These are phyloP conservation scores for Glebionis coronaria DNA, from an alignment of 129 eudicot species.

Conservation along the genomic window DNA sequence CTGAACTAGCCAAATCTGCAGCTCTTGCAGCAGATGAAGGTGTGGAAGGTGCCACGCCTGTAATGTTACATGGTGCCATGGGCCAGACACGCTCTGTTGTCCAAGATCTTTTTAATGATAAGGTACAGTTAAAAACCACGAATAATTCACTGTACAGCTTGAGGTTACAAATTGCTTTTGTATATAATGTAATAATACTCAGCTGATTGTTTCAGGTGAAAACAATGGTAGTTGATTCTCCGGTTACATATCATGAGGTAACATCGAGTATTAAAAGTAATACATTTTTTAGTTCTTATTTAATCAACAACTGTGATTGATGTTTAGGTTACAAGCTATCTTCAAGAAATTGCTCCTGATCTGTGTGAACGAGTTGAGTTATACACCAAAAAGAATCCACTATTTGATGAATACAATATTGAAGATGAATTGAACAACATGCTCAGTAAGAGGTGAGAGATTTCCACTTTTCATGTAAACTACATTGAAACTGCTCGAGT, in stretches of 20 bases:
- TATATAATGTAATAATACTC: constrained; percentile 4
- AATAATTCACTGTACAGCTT: not conserved
- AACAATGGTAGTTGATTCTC: constrained; percentile 83
- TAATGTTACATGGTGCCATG: constrained; percentile 71
- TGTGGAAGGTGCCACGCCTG: constrained; percentile 63
- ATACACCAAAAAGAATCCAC: constrained; percentile 71
- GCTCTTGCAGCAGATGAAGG: constrained; percentile 87
- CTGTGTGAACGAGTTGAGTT: constrained; percentile 89
- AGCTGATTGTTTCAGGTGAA: constrained; percentile 48
- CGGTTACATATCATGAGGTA: constrained; percentile 95
- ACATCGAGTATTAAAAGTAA: not conserved
- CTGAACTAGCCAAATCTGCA: constrained; percentile 72
- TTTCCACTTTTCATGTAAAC: not conserved
- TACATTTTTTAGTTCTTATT: not conserved
- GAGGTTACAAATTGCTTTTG: not conserved
- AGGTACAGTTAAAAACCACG: constrained; percentile 26
- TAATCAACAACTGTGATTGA: not conserved
- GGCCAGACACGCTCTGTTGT: constrained; percentile 69
- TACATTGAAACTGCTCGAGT: constrained; percentile 10
- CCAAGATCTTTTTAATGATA: constrained; percentile 69
- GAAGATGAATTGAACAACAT: constrained; percentile 85
- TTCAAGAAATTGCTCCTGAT: constrained; percentile 85
- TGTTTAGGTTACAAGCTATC: constrained; percentile 85
- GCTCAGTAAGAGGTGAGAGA: constrained; percentile 75
- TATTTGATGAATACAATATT: constrained; percentile 83